phyloP scores from a whole-genome alignment of 1,284 basidiomycete species.

The Sanghuangporus weigelae region DNA sequence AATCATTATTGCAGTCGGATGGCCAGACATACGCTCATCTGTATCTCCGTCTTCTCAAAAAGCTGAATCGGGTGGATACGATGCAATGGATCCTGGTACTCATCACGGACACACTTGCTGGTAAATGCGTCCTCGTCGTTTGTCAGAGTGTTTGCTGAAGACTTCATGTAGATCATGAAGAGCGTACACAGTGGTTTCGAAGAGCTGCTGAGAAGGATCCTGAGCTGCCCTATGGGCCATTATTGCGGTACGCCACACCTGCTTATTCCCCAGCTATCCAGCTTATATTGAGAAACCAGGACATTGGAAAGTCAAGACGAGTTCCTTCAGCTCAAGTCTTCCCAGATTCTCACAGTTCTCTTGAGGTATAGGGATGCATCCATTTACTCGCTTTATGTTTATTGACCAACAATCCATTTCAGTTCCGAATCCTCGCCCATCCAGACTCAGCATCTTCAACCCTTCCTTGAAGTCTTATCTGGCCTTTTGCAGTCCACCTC shows the following conservation, averaged over 20 bases:
- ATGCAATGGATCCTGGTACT: constrained; percentile 91
- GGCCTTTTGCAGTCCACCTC: constrained; percentile 57
- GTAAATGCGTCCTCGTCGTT: constrained; percentile 34
- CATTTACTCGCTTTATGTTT: background rate
- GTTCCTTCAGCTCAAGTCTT: constrained; percentile 86
- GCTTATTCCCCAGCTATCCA: background rate
- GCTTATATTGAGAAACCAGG: constrained; percentile 33
- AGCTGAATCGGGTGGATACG: constrained; percentile 88
- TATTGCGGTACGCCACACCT: constrained; percentile 59
- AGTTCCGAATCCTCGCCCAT: constrained; percentile 53
- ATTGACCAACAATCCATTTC: constrained; percentile 1
- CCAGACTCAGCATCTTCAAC: constrained; percentile 53
- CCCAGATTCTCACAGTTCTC: constrained; percentile 85
- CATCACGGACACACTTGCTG: constrained; percentile 85
- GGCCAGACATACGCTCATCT: constrained; percentile 82
- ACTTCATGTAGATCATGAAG: constrained; percentile 58
- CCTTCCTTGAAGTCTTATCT: constrained; percentile 64
- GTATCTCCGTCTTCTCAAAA: constrained; percentile 89
- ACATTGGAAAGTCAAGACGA: constrained; percentile 86
- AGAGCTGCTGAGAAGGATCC: constrained; percentile 55
- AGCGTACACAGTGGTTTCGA: constrained; percentile 71
- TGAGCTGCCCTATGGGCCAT: constrained; percentile 80
- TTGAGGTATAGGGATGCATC: constrained; percentile 49
- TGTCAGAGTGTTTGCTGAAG: background rate
- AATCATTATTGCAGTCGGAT: constrained; percentile 73